A percentile compares a stretch with the other conserved stretches of the same genome.
Evolutionary conservation across 1,139 yeast species (phyloP).

Genomic region (Fermentozyma sake): DNA sequence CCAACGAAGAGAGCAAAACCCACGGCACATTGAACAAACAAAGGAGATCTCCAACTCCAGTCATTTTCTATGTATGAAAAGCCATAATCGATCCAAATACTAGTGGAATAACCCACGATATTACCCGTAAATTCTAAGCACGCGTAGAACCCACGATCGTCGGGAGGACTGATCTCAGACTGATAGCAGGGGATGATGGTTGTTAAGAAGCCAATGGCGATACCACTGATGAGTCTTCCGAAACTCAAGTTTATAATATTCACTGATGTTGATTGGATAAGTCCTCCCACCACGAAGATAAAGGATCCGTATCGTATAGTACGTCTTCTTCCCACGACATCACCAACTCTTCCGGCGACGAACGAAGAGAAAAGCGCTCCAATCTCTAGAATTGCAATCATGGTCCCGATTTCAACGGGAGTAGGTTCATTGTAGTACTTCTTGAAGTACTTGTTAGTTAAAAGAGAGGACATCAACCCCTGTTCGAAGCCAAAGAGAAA

Average conservation of each 20-base stretch:
- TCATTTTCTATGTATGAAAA: slow-evolving; percentile 56
- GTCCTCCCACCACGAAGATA: slow-evolving; percentile 78
- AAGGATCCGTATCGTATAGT: slow-evolving; percentile 81
- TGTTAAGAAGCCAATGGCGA: slow-evolving; percentile 87
- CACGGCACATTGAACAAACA: slow-evolving; percentile 70
- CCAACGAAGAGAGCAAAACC: slow-evolving; percentile 70
- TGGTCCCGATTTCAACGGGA: slow-evolving; percentile 66
- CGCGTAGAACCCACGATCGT: slow-evolving; percentile 82
- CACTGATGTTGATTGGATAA: slow-evolving; percentile 58
- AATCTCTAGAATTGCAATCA: slow-evolving; percentile 78
- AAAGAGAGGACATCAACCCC: slow-evolving; percentile 56
- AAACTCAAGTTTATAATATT: slow-evolving; percentile 50
- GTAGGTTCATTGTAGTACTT: slow-evolving; percentile 69
- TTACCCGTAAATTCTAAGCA: slow-evolving; percentile 93
- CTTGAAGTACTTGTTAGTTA: slow-evolving; percentile 70
- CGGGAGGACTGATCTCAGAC: slow-evolving; percentile 86
- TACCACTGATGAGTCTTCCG: slow-evolving; percentile 79
- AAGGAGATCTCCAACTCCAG: slow-evolving; percentile 75
- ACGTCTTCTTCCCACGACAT: slow-evolving; percentile 71
- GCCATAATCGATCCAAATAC: slow-evolving; percentile 89
- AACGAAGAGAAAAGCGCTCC: slow-evolving; percentile 83
- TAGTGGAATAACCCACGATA: slow-evolving; percentile 77
- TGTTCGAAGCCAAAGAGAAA: slow-evolving; percentile 62
- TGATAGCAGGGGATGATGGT: slow-evolving; percentile 95
- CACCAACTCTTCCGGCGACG: slow-evolving; percentile 73